Evolutionary conservation across 2,329 filamentous ascomycete genomes (phyloP).

Genomic region (Cytospora piceicola): DNA sequence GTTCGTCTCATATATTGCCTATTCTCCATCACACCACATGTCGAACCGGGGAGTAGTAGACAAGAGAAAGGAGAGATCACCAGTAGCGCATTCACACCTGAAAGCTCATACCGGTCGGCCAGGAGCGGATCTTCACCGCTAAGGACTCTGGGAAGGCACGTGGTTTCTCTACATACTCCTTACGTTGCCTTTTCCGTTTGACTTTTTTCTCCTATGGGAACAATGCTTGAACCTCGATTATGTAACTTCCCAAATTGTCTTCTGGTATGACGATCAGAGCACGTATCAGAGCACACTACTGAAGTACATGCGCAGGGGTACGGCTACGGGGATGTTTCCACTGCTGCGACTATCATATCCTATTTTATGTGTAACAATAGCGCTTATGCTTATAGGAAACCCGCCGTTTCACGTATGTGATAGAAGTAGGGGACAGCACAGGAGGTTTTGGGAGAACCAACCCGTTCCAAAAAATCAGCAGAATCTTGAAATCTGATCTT

Average conservation of each 20-base stretch:
- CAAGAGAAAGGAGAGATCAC: background rate
- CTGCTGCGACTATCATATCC: background rate
- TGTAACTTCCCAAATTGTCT: background rate
- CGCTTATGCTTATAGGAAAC: background rate
- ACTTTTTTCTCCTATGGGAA: no score
- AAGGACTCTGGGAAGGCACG: background rate
- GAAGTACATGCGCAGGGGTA: background rate
- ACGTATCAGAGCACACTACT: background rate
- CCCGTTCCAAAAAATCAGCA: background rate
- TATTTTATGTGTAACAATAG: background rate
- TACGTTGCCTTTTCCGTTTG: background rate
- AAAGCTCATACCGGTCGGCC: background rate
- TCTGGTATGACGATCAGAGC: background rate
- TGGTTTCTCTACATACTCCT: background rate
- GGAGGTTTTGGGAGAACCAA: background rate
- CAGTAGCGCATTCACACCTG: background rate
- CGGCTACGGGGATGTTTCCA: background rate
- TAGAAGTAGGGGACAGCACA: background rate
- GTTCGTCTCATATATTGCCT: background rate
- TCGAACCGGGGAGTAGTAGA: background rate
- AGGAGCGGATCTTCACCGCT: constrained; percentile 16
- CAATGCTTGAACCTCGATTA: background rate
- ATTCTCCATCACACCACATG: background rate
- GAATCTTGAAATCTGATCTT: background rate
- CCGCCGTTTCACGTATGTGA: background rate